Base-by-base conservation (phyloP, 441 rosid genomes). In the Arabidopsis hybrid region DNA sequence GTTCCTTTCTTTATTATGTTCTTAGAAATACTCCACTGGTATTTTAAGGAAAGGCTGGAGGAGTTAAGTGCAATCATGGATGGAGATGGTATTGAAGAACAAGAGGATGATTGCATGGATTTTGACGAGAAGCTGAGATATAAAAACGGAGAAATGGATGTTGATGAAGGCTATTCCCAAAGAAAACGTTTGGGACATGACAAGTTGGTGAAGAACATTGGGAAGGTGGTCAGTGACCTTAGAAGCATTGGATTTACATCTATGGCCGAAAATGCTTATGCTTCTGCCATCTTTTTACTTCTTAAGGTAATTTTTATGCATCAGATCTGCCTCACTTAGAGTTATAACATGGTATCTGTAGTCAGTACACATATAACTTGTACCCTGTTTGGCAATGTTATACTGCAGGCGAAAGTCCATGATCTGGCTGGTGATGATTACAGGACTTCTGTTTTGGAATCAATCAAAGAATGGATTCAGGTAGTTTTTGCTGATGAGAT, bases 211-310 rank as follows among this genome's bases (percentile, higher is more conserved):
- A 88, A 80, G 82, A 89, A 80, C 78, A 87, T 92, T 46, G 98
- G 96, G 74, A 89, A 87, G 75, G 96, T 91, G 76, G 98, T 92
- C 38, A 88, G 85, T 71, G 92, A 89, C 75, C 98, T 92, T 71
- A 86, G 96, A 86, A 86, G 88, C 80, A 88, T 95, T 83, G 99
- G 99, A 52, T 91, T 95, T 60, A 85, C 93, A 40, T 91, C 97
- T 29, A 87, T 86, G 95, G 83, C 96, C 35, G 96, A 95, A 84
- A 90, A 89, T 78, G 93, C 97, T 10, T 92, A 92, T 85, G 99
- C 97, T 78, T 92, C 98, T 60, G 92, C 98, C 51, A 92, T 95
- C 61, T 90, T 92, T 69, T 78, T 87, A 70, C 96, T 92, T 83
- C 84, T 95, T 58, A 91, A 92, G 96, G 99, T 95, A 81, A 3